Percentiles rank a stretch among this genome's conserved stretches.
Evolutionary conservation across 2,329 filamentous ascomycete genomes (phyloP).

Genomic region (Ascochyta koolunga): DNA sequence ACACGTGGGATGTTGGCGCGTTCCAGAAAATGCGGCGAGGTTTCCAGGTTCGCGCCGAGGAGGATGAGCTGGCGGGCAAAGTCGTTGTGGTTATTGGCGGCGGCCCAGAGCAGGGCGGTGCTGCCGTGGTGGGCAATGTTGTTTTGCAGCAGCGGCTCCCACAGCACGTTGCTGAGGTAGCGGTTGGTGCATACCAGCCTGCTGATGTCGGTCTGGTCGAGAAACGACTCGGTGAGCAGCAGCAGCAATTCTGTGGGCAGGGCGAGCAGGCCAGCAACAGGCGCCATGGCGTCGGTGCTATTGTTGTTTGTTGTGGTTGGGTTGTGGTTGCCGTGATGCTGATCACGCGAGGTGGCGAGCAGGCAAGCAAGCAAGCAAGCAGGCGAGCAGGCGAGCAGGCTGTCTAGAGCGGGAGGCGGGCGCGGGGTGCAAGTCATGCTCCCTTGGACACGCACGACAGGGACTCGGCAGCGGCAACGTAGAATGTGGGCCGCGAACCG

Average conservation of each 20-base stretch:
- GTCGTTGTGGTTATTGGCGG: slow-evolving; percentile 15
- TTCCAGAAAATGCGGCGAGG: slow-evolving; percentile 12
- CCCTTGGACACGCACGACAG: not conserved
- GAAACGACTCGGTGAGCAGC: slow-evolving; percentile 16
- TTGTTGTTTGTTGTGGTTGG: slow-evolving; percentile 2
- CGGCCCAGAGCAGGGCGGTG: slow-evolving; percentile 17
- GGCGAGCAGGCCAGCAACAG: slow-evolving; percentile 5
- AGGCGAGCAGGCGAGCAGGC: not conserved
- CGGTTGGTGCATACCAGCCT: slow-evolving; percentile 16
- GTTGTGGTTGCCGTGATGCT: slow-evolving; percentile 1
- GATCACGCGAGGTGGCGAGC: slow-evolving; percentile 6
- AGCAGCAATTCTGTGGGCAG: slow-evolving; percentile 16
- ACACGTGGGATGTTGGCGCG: slow-evolving; percentile 10
- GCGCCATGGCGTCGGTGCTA: not conserved
- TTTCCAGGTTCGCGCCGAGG: slow-evolving; percentile 16
- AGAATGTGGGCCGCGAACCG: slow-evolving; percentile 13
- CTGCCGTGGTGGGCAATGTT: slow-evolving; percentile 18
- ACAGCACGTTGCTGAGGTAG: slow-evolving; percentile 15
- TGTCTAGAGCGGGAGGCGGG: slow-evolving; percentile 1
- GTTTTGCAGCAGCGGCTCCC: slow-evolving; percentile 13
- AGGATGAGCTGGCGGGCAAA: slow-evolving; percentile 8
- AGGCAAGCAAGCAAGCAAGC: not conserved
- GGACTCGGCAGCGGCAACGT: slow-evolving; percentile 10
- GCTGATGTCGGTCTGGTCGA: slow-evolving; percentile 19
- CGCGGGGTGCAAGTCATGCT: not conserved